Evolutionary conservation across 768 basidiomycete species (phyloP).

Genomic region (Naganishia vaughanmartiniae): DNA sequence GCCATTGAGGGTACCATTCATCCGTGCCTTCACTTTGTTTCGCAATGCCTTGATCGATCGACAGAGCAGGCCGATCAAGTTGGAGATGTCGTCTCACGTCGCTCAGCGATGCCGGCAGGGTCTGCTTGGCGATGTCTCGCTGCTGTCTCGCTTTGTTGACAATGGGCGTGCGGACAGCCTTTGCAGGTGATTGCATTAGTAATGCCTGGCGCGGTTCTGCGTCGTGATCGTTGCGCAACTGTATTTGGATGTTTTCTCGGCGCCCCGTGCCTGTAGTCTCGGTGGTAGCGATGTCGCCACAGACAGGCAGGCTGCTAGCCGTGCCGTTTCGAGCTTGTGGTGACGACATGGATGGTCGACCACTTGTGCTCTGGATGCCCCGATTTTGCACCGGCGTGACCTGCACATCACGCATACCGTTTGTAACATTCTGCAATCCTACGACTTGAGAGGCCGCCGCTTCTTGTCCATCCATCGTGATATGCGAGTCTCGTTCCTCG

Average conservation of each 20-base stretch:
- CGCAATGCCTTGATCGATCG: neutral
- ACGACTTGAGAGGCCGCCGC: neutral
- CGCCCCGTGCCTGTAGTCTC: neutral
- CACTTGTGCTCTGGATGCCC: neutral
- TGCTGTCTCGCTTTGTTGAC: neutral
- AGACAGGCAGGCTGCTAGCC: neutral
- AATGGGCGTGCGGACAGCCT: neutral
- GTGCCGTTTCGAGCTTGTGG: neutral
- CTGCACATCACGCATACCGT: neutral
- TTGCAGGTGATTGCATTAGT: neutral
- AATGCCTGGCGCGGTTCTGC: neutral
- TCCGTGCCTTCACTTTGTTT: neutral
- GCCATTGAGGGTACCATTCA: neutral
- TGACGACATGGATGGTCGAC: neutral
- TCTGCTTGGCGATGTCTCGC: neutral
- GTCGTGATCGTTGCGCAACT: neutral
- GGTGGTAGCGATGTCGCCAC: neutral
- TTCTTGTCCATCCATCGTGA: neutral
- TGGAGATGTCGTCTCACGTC: neutral
- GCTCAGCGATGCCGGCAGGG: neutral
- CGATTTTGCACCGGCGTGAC: neutral
- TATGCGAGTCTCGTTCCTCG: no score
- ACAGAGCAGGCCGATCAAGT: neutral
- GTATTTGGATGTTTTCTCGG: neutral
- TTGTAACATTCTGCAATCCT: neutral